Base-by-base conservation (phyloP, 2,329 filamentous ascomycete species). In the Sclerotinia borealis region DNA sequence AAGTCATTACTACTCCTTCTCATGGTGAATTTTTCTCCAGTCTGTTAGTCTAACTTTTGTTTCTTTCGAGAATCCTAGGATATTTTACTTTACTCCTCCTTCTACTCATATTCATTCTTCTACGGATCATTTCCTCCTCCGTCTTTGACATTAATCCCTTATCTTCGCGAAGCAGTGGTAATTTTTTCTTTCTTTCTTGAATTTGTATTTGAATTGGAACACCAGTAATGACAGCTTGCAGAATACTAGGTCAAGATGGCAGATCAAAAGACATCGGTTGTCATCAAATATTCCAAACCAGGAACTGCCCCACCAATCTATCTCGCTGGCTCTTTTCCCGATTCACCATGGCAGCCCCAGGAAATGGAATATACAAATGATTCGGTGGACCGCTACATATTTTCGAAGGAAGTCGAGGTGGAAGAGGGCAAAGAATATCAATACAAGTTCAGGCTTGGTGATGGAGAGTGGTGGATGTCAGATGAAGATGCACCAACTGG, bases 371-470 rank as follows among this genome's bases (percentile, higher is more conserved):
- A 75, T 63, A 78, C 77, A 4, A 77, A 77, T 36, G 79, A 81
- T 11, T 34, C 59, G 4, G 76, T 79, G 4, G 76, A 81, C 41
- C 78, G 86, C 61, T 77, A 84, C 64, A 72, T 81, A 15, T 92
- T 90, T 72, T 79, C 75, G 49, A 84, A 84, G 64, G 75, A 79
- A 1, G 78, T 91, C 50, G 73, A 80, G 41, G 79, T 83, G 9
- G 78, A 83, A 22, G 77, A 82, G 27, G 83, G 82, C 27, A 80
- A 83, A 52, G 81, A 84, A 63, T 84, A 91, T 68, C 85, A 90
- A 70, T 93, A 92, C 80, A 92, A 91, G 75, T 89, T 92, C 69
- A 83, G 87, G 36, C 77, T 89, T 41, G 88, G 88, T 11, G 74
- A 80, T 25, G 84, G 84, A 54, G 83, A 90, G 67, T 90, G 86